These are phyloP conservation scores for Scutellaria minor DNA, from an alignment of 257 asterid species.

Conservation along the genomic window DNA sequence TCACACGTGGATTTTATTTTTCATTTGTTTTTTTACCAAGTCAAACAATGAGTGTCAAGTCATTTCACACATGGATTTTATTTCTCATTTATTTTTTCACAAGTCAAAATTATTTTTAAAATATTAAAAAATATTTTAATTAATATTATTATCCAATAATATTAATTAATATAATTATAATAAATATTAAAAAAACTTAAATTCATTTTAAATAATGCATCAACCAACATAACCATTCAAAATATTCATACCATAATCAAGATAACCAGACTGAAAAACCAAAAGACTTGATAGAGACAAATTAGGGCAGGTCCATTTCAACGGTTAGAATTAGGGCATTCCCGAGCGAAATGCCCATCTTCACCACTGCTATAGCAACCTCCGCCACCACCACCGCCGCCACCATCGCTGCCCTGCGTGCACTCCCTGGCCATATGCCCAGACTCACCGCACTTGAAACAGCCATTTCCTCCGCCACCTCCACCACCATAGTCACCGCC, in stretches of 20 bases:
- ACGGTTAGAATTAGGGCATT: constrained; percentile 48
- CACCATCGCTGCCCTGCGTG: constrained; percentile 40
- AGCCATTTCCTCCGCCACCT: constrained; percentile 40
- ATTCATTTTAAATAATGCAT: not conserved
- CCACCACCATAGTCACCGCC: constrained; percentile 41
- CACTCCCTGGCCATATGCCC: constrained; percentile 51
- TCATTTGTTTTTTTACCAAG: no score
- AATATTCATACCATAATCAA: constrained; percentile 32
- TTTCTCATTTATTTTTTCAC: no score
- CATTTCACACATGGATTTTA: no score
- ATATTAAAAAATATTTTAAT: no score
- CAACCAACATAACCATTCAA: constrained; percentile 20
- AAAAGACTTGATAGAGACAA: not conserved
- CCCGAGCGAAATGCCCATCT: constrained; percentile 48
- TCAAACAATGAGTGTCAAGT: no score
- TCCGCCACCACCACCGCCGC: constrained; percentile 39
- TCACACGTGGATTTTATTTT: no score
- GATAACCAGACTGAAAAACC: constrained; percentile 13
- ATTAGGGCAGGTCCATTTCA: constrained; percentile 28
- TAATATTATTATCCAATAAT: no score
- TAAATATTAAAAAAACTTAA: no score
- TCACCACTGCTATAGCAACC: constrained; percentile 50
- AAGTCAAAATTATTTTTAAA: no score
- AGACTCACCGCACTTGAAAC: constrained; percentile 45
- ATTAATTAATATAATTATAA: no score